phyloP scores from a whole-genome alignment of 2,329 filamentous ascomycete genomes.

The Fusarium clavum region DNA sequence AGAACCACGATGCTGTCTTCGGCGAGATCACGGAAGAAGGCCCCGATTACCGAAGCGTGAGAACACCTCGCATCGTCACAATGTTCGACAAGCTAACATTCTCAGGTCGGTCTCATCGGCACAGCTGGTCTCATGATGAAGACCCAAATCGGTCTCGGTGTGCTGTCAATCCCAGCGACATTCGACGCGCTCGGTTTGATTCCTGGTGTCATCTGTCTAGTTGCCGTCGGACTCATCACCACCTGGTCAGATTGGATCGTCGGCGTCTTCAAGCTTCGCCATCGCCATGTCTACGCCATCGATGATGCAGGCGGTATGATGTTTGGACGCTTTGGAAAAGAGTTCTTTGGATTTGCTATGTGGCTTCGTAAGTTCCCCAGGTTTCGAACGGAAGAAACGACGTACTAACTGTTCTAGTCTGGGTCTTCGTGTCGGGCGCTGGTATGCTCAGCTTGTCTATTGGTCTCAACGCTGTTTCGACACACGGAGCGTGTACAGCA shows the following conservation, averaged over 20 bases:
- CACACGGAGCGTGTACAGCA: slow-evolving; percentile 54
- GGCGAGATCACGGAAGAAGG: slow-evolving; percentile 47
- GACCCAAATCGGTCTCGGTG: slow-evolving; percentile 58
- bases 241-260: slow-evolving; percentile 63
- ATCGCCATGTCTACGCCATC: slow-evolving; percentile 64
- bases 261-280: slow-evolving; percentile 63
- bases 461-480: slow-evolving; percentile 54
- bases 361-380: slow-evolving; percentile 48
- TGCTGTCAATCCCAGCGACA: slow-evolving; percentile 60
- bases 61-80: not conserved
- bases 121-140: slow-evolving; percentile 61
- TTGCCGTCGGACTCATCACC: slow-evolving; percentile 56
- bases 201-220: slow-evolving; percentile 59
- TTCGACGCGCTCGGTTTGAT: slow-evolving; percentile 61
- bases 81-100: not conserved
- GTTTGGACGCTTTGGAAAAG: slow-evolving; percentile 59
- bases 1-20: slow-evolving; percentile 47
- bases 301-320: slow-evolving; percentile 63
- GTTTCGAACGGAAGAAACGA: fast-evolving
- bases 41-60: slow-evolving; percentile 48
- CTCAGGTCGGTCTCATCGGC: slow-evolving; percentile 55
- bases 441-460: slow-evolving; percentile 51
- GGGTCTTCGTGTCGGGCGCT: slow-evolving; percentile 35
- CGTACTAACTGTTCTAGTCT: slow-evolving; percentile 3
- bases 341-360: slow-evolving; percentile 54